Evolutionary conservation across 2,329 filamentous ascomycete species (phyloP).

Genomic region (Cytospora chrysosperma): DNA sequence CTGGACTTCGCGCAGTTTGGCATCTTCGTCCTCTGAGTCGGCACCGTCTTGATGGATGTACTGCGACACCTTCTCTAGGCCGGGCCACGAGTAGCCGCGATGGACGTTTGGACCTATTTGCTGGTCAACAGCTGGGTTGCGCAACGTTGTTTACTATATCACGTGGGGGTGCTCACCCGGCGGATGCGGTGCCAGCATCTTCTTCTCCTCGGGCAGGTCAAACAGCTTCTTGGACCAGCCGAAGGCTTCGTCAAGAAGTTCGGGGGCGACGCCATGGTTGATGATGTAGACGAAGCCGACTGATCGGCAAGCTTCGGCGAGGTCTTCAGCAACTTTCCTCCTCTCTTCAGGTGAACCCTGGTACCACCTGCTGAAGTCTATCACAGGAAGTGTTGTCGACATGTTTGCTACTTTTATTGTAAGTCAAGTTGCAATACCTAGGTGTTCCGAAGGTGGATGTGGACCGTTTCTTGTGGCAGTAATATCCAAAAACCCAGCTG

Average conservation of each 20-base stretch:
- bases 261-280: slow-evolving; percentile 36
- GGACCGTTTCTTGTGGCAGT: background rate
- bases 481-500: background rate
- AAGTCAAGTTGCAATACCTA: background rate
- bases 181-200: slow-evolving; percentile 39
- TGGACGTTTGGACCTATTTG: slow-evolving; percentile 23
- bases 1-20: slow-evolving; percentile 23
- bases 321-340: slow-evolving; percentile 11
- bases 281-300: slow-evolving; percentile 37
- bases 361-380: slow-evolving; percentile 23
- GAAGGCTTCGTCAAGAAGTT: slow-evolving; percentile 34
- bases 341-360: slow-evolving; percentile 14
- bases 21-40: slow-evolving; percentile 20
- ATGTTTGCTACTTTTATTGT: background rate
- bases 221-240: slow-evolving; percentile 35
- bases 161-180: slow-evolving; percentile 24
- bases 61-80: slow-evolving; percentile 29
- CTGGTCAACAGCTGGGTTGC: background rate
- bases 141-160: background rate
- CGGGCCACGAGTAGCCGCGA: slow-evolving; percentile 28
- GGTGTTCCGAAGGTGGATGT: background rate
- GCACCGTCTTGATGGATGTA: slow-evolving; percentile 23
- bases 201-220: slow-evolving; percentile 33
- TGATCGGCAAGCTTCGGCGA: slow-evolving; percentile 32
- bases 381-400: slow-evolving; percentile 17